phyloP scores from a whole-genome alignment of 176 grass and related monocot species.

The Lolium multiflorum region DNA sequence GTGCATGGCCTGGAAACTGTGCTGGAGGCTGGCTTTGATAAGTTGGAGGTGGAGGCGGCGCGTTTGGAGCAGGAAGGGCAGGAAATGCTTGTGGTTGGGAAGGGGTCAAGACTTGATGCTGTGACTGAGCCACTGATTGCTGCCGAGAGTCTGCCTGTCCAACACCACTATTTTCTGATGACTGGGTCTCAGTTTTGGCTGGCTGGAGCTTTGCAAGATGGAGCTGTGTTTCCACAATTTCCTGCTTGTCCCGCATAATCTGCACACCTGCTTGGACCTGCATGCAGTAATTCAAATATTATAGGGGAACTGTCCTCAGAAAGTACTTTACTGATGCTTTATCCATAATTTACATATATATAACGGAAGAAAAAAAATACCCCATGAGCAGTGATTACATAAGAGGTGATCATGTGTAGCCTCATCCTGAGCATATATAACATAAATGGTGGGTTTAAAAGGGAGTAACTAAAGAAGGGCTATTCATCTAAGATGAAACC shows the following conservation, averaged over 20 bases:
- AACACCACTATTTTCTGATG: constrained; percentile 40
- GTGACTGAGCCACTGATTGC: constrained; percentile 32
- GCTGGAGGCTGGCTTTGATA: constrained; percentile 57
- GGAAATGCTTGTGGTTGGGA: constrained; percentile 55
- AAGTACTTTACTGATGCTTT: not conserved
- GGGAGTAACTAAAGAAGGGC: not conserved
- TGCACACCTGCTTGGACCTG: constrained; percentile 86
- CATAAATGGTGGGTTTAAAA: not conserved
- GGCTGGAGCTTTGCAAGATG: constrained; percentile 77
- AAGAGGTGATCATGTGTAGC: not conserved
- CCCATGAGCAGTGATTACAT: not conserved
- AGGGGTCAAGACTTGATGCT: constrained; percentile 52
- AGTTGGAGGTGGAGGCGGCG: constrained; percentile 54
- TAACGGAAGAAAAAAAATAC: not conserved
- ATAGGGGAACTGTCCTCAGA: not conserved
- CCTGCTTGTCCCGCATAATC: constrained; percentile 85
- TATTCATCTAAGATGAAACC: not conserved
- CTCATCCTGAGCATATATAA: not conserved
- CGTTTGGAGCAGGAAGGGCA: constrained; percentile 70
- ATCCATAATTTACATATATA: constrained; percentile 20
- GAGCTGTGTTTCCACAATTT: constrained; percentile 78
- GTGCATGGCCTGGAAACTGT: constrained; percentile 45
- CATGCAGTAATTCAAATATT: not conserved
- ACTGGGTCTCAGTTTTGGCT: constrained; percentile 38
- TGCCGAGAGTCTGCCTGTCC: constrained; percentile 42